A percentile compares a stretch with the other conserved stretches of the same genome.
These are phyloP conservation scores for Dimargaris xerosporica DNA, from an alignment of 192 early-diverging fungal genomes.

Conservation along the genomic window DNA sequence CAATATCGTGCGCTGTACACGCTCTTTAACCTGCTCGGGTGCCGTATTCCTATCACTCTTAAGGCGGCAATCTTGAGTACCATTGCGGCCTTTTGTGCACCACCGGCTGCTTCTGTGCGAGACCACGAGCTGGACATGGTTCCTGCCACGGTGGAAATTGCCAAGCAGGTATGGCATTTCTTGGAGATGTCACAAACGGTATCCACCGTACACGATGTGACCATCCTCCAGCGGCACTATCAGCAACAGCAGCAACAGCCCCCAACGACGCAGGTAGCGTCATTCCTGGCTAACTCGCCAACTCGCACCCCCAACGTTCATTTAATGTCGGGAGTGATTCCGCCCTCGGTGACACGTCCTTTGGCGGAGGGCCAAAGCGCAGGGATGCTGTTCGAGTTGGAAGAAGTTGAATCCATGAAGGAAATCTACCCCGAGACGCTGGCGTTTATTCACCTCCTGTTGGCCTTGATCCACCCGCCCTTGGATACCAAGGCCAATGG, in stretches of 20 bases:
- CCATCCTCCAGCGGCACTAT: conserved; percentile 7
- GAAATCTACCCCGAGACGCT: conserved; percentile 78
- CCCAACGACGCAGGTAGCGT: conserved; percentile 9
- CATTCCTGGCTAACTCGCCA: conserved; percentile 8
- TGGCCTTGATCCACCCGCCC: conserved; percentile 46
- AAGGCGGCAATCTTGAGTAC: conserved; percentile 68
- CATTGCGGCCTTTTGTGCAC: conserved; percentile 67
- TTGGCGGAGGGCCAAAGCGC: background rate
- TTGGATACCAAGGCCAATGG: conserved; percentile 12
- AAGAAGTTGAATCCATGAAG: conserved; percentile 59
- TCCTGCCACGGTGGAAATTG: conserved; percentile 31
- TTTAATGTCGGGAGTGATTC: background rate
- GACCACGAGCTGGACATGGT: conserved; percentile 22
- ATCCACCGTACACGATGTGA: conserved; percentile 21
- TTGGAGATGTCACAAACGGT: conserved; percentile 61
- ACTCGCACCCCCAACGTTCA: conserved; percentile 14
- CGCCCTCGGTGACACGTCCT: conserved; percentile 7
- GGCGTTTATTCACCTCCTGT: conserved; percentile 63
- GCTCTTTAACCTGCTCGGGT: conserved; percentile 69
- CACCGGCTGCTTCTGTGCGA: conserved; percentile 19
- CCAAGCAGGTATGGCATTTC: conserved; percentile 57
- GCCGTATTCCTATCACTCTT: conserved; percentile 55
- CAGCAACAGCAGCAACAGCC: conserved; percentile 14
- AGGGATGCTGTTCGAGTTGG: conserved; percentile 61
- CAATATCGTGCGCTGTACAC: conserved; percentile 47